A percentile compares a stretch with the other conserved stretches of the same genome.
Conservation (phyloP, 768 basidiomycete genomes). For the Boletus pseudo-olivaceus region DNA sequence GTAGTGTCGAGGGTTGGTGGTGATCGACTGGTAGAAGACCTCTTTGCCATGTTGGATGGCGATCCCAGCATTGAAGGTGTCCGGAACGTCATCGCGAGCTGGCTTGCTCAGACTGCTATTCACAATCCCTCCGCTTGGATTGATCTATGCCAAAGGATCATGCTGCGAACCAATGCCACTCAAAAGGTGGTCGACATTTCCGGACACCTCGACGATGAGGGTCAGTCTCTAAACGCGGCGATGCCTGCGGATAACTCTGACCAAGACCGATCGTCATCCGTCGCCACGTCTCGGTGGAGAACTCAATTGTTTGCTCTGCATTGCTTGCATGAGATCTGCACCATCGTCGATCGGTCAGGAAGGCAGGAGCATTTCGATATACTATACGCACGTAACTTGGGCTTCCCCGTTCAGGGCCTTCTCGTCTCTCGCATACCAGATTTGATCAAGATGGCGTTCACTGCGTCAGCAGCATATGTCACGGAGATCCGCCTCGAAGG, state of each 20-base stretch:
- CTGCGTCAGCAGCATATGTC: constrained; percentile 93
- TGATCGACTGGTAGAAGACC: constrained; percentile 87
- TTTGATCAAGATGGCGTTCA: constrained; percentile 97
- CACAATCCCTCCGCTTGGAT: constrained; percentile 98
- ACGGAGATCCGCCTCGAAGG: constrained; percentile 94
- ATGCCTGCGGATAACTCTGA: constrained; percentile 32
- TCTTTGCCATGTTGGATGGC: constrained; percentile 94
- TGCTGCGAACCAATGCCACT: constrained; percentile 87
- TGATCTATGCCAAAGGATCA: constrained; percentile 94
- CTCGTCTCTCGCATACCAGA: constrained; percentile 86
- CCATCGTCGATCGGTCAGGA: constrained; percentile 66
- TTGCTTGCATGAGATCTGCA: constrained; percentile 88
- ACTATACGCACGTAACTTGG: constrained; percentile 58
- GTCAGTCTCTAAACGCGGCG: constrained; percentile 78
- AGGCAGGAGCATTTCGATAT: constrained; percentile 83
- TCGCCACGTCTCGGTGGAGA: constrained; percentile 83
- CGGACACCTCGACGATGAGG: constrained; percentile 79
- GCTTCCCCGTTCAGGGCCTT: constrained; percentile 56
- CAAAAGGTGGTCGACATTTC: constrained; percentile 69
- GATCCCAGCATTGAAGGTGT: constrained; percentile 94
- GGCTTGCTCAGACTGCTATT: constrained; percentile 92
- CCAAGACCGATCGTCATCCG: constrained; percentile 33
- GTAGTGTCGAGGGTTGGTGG: constrained; percentile 92
- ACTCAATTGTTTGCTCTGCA: constrained; percentile 94
- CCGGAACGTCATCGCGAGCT: constrained; percentile 86